Evolutionary conservation across 2,329 filamentous ascomycete genomes (phyloP), one percentile per base, ranked within the genome.

Genomic region (Exophiala sp.): DNA sequence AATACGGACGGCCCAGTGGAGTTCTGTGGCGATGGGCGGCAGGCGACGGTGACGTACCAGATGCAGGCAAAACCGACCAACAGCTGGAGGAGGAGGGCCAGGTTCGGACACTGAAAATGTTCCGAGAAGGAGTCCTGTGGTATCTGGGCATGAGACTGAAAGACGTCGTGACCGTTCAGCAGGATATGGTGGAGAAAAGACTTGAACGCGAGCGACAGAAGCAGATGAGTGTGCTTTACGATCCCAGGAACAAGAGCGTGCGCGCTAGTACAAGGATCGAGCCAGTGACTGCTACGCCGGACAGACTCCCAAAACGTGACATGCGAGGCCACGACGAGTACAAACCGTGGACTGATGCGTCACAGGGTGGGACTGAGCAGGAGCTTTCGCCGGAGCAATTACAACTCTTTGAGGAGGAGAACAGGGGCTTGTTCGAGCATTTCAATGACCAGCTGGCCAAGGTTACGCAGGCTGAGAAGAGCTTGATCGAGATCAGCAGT

Each of bases 361-460:
- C 72, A 6, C 68, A 68, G 34, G 65, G 69, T 40, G 62, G 59
- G 44, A 62, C 65, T 1, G 66, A 67, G 14, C 67, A 69, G 5
- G 81, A 85, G 58, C 75, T 96, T 57, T 89, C 87, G 14, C 79
- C 85, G 18, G 91, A 96, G 67, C 92, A 97, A 71, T 76, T 94
- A 48, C 92, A 96, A 69, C 82, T 96, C 68, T 97, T 99, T 73
- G 91, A 92, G 63, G 83, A 90, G 71, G 91, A 95, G 67, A 96
- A 97, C 68, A 86, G 91, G 70, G 86, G 89, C 60, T 91, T 99
- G 85, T 79, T 97, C 63, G 88, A 88, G 70, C 89, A 96, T 71
- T 96, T 95, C 71, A 90, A 96, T 71, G 90, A 88, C 72, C 91
- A 89, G n/a, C 76, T 97, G 68, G 87, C 91, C 70, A 94, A 97